Conservation (phyloP, 2,329 filamentous ascomycete species). For the Hypoxylon sp. region DNA sequence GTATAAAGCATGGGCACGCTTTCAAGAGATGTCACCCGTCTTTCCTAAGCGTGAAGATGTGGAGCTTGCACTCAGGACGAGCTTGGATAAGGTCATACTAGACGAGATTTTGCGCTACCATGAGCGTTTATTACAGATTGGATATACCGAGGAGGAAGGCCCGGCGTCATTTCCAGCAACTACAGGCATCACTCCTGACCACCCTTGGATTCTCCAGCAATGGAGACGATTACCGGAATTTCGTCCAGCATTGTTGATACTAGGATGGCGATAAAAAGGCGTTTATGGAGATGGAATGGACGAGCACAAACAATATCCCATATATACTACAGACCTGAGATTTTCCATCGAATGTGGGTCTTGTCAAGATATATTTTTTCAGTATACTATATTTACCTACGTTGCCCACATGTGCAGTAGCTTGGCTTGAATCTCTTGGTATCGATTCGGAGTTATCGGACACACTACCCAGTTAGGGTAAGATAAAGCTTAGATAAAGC, state of each 20-base stretch:
- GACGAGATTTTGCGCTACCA: conserved; percentile 44
- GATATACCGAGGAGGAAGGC: conserved; percentile 24
- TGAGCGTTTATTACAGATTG: conserved; percentile 29
- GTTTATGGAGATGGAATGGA: background rate
- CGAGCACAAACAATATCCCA: background rate
- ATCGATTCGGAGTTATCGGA: too few relatives aligned
- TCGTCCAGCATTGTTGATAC: conserved; percentile 48
- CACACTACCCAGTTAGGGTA: too few relatives aligned
- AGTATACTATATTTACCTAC: conserved; percentile 2
- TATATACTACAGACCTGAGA: background rate
- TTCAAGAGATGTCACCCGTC: conserved; percentile 51
- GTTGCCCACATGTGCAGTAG: too few relatives aligned
- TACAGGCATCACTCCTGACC: conserved; percentile 35
- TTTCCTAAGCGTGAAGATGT: conserved; percentile 50
- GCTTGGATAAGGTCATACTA: conserved; percentile 47
- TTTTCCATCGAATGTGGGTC: background rate
- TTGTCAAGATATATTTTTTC: background rate
- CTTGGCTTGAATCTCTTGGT: too few relatives aligned
- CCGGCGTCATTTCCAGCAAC: conserved; percentile 13
- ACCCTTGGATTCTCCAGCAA: conserved; percentile 50
- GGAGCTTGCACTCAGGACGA: conserved; percentile 44
- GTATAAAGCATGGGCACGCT: conserved; percentile 50
- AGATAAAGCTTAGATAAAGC: too few relatives aligned
- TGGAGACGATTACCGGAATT: conserved; percentile 50
- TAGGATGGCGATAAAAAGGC: conserved; percentile 47